Evolutionary conservation across 257 asterid species (phyloP), one percentile per base, ranked within the genome.

Genomic region (Pogostemon cablin): DNA sequence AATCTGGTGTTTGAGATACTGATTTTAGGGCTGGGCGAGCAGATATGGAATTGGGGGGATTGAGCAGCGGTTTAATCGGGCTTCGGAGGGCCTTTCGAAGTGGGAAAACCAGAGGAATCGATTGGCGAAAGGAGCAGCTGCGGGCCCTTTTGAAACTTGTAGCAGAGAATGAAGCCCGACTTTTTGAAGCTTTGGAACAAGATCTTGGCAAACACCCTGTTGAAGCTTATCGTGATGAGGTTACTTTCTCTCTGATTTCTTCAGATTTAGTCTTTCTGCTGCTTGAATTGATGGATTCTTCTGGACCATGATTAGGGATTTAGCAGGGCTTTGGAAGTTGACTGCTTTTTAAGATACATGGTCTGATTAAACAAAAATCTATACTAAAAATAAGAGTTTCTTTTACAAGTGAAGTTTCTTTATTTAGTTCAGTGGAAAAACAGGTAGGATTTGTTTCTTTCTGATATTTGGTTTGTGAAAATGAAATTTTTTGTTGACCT

Each of bases 221-320:
- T 70, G 99, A 93, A 85, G 79, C 87, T 78, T 93, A 85, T 59
- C 90, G 98, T 5, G 99, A 93, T 73, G 99, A 93, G 90, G 99
- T 88, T 10, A 55, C 46, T 34, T 44, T 62, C 8, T 56, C 11
- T 12, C 25, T 7, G 4, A 4, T 25, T 9, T 55, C 57, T 8
- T 10, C 34, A 25, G 20, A 5, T 69, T 5, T 46, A 4, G 3
- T 4, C 38, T 0, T 55, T 12, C 66, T 52, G 20, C 40, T 8
- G 53, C 56, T 47, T 35, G n/a, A 42, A 8, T 53, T 77, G 12
- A 5, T 25, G 50, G 68, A 32, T 44, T 34, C 47, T 35, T 10
- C 67, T 48, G 7, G 37, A 47, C n/a, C 34, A 10, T 44, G 47
- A 47, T 3, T 34, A 39, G 62, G 17, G 38, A 62, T 75, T 75